Evolutionary conservation across 495 filamentous ascomycete species (phyloP), one percentile per base, ranked within the genome.

Genomic region (Rhizodiscina lignyota): DNA sequence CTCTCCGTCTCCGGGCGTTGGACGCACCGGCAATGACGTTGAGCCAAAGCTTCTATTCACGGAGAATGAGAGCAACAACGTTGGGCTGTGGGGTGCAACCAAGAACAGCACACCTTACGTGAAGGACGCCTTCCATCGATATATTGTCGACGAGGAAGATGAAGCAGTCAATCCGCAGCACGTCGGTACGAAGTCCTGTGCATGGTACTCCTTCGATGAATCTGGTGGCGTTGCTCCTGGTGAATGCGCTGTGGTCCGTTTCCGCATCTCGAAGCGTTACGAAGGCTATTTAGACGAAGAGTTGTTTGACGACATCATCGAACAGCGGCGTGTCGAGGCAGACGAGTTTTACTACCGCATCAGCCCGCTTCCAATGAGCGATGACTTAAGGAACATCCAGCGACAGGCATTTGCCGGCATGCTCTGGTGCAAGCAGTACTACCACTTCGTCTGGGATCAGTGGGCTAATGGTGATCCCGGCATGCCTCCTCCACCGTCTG

Each of bases 351-450:
- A 86, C 61, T 89, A 72, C 48, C 73, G 78, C 28, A 83, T 96
- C 56, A 94, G 79, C 57, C 87, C 87, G 1, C 63, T 96, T 24
- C 87, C 87, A 2, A 91, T 96, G 80, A 70, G 79, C 6, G 87
- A 96, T 22, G 87, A 96, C 46, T 68, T 96, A 18, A 74, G 87
- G 29, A 94, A 89, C 56, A 86, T 96, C 44, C 87, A 96, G 50
- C 69, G 87, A 35, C 87, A 96, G 57, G 87, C 87, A 2, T 79
- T 94, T 35, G 69, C 83, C 0, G 87, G 87, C 28, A 94, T 96
- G 89, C 73, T 96, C 64, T 96, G 87, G 87, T 84, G 75, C 31
- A 96, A 96, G 54, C 86, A 96, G 56, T 81, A 79, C 55, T 96
- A 96, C 52, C 74, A 91, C 48, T 93, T 96, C 56, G 74, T 94